phyloP scores from a whole-genome alignment of 352 stramenopile species.

The Chrysophaeum taylorii region DNA sequence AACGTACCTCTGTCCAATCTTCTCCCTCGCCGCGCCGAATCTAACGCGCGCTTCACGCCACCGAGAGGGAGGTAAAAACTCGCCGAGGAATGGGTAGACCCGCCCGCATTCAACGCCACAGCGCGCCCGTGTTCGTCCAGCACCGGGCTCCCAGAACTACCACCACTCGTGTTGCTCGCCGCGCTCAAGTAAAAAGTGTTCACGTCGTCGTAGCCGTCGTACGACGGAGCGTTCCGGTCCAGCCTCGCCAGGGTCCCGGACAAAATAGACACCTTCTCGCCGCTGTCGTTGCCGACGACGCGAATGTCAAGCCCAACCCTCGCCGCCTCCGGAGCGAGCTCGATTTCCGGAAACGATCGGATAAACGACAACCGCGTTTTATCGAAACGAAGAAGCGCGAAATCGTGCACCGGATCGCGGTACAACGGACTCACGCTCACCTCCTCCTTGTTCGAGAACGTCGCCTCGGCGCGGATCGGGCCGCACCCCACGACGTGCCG shows the following conservation, averaged over 20 bases:
- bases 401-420: conserved; percentile 77
- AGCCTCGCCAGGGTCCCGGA: conserved; percentile 72
- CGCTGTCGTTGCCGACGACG: conserved; percentile 76
- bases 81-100: conserved; percentile 65
- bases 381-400: conserved; percentile 75
- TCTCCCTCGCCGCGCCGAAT: conserved; percentile 23
- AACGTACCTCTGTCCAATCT: background rate
- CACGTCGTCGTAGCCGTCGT: conserved; percentile 76
- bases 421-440: conserved; percentile 75
- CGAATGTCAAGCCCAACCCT: conserved; percentile 71
- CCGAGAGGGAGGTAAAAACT: conserved; percentile 77
- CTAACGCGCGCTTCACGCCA: conserved; percentile 61
- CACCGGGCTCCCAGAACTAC: conserved; percentile 71
- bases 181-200: conserved; percentile 76
- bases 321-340: background rate
- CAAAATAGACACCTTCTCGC: conserved; percentile 77
- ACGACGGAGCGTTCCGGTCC: conserved; percentile 72
- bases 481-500: conserved; percentile 66
- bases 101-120: conserved; percentile 76
- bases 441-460: conserved; percentile 84
- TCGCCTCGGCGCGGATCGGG: conserved; percentile 69
- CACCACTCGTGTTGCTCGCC: conserved; percentile 58
- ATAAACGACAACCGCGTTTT: conserved; percentile 68
- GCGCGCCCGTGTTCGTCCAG: conserved; percentile 69
- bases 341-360: background rate